phyloP scores from a whole-genome alignment of 805 yeast genomes.

The Kodamaea lidongshanica region DNA sequence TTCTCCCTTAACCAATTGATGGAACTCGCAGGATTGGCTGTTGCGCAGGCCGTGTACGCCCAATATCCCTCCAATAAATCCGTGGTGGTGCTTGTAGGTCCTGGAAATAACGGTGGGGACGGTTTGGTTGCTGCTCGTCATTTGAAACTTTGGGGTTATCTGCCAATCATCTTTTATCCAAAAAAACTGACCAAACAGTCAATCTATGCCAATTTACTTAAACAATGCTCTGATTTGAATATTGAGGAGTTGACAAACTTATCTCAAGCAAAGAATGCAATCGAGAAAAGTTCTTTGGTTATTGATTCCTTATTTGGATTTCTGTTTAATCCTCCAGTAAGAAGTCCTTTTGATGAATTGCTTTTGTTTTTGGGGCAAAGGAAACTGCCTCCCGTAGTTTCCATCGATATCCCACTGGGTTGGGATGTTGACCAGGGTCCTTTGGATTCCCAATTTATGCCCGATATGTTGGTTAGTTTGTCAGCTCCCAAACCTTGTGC shows the following conservation, averaged over 20 bases:
- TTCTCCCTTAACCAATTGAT: constrained; percentile 82
- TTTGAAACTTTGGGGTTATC: constrained; percentile 60
- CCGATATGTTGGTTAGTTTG: constrained; percentile 67
- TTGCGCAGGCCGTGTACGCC: constrained; percentile 76
- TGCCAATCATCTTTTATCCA: constrained; percentile 77
- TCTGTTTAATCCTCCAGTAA: constrained; percentile 82
- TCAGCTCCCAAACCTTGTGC: constrained; percentile 96
- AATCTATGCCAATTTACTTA: constrained; percentile 53
- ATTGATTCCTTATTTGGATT: constrained; percentile 91
- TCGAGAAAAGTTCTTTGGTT: constrained; percentile 16
- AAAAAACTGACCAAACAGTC: constrained; percentile 48
- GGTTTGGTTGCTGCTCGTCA: constrained; percentile 96
- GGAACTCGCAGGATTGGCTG: constrained; percentile 95
- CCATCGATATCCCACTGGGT: constrained; percentile 92
- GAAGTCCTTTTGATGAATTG: constrained; percentile 63
- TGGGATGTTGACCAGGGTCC: constrained; percentile 97
- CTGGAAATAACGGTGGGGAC: constrained; percentile 97
- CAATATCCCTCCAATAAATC: constrained; percentile 49
- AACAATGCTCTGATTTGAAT: constrained; percentile 62
- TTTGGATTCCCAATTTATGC: constrained; percentile 42
- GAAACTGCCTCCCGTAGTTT: constrained; percentile 56
- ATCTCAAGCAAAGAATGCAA: constrained; percentile 20
- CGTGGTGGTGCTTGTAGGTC: constrained; percentile 73
- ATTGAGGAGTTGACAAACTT: constrained; percentile 48
- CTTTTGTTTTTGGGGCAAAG: constrained; percentile 20